These are phyloP conservation scores for Venturia effusa DNA, from an alignment of 2,329 filamentous ascomycete species.

Conservation along the genomic window DNA sequence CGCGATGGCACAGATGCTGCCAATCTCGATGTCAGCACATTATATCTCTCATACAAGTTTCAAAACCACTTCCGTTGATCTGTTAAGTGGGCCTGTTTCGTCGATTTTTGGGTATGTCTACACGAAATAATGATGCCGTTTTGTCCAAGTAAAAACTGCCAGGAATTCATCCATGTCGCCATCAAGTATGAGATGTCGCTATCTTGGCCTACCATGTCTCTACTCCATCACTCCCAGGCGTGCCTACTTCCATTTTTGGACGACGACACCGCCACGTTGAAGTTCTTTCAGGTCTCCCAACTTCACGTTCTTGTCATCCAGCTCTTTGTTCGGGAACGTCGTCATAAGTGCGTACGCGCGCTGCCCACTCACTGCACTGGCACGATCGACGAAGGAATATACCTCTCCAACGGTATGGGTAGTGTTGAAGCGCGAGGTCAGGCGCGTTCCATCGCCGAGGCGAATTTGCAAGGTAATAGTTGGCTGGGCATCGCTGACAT, in stretches of 20 bases:
- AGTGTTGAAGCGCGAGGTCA: constrained; percentile 74
- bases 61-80: not conserved
- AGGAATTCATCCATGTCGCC: not conserved
- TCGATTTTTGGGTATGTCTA: not conserved
- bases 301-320: constrained; percentile 50
- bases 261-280: constrained; percentile 43
- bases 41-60: not conserved
- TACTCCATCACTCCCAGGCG: not conserved
- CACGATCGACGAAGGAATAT: constrained; percentile 61
- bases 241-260: constrained; percentile 40
- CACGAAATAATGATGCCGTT: not conserved
- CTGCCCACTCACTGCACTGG: constrained; percentile 44
- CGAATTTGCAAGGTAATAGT: constrained; percentile 64
- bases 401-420: constrained; percentile 68
- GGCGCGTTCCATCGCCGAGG: constrained; percentile 63
- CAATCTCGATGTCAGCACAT: not conserved
- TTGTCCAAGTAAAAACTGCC: not conserved
- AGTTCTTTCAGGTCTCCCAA: constrained; percentile 38
- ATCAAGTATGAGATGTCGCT: not conserved
- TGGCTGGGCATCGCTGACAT: constrained; percentile 56
- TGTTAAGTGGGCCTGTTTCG: not conserved
- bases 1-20: not conserved
- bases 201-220: not conserved
- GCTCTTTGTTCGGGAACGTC: constrained; percentile 73
- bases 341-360: constrained; percentile 68